A percentile compares a stretch with the other conserved stretches of the same genome.
Evolutionary conservation across 495 filamentous ascomycete species (phyloP).

Genomic region (Terfezia claveryi): DNA sequence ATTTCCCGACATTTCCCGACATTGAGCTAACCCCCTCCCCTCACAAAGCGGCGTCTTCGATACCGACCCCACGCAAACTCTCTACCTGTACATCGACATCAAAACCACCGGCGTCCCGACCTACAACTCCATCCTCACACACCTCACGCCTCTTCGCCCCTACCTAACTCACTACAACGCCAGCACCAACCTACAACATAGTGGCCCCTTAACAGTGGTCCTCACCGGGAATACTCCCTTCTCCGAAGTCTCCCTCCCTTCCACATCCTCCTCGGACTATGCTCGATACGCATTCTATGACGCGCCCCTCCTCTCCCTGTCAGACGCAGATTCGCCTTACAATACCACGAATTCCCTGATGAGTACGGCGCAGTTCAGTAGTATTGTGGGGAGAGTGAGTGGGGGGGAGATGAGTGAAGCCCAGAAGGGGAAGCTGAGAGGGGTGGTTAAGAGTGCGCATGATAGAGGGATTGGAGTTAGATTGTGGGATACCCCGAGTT

Average conservation of each 20-base stretch:
- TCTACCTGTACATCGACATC: slow-evolving; percentile 52
- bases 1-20: background rate
- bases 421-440: slow-evolving; percentile 39
- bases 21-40: background rate
- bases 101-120: slow-evolving; percentile 33
- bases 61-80: slow-evolving; percentile 32
- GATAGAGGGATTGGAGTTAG: slow-evolving; percentile 44
- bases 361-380: slow-evolving; percentile 19
- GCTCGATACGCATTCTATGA: slow-evolving; percentile 45
- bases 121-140: slow-evolving; percentile 34
- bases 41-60: slow-evolving; percentile 37
- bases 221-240: slow-evolving; percentile 62
- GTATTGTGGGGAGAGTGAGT: slow-evolving; percentile 27
- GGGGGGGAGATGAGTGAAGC: slow-evolving; percentile 21
- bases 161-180: slow-evolving; percentile 33
- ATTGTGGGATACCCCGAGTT: slow-evolving; percentile 60
- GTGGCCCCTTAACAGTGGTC: slow-evolving; percentile 51
- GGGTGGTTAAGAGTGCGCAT: slow-evolving; percentile 48
- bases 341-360: slow-evolving; percentile 19
- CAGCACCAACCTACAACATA: slow-evolving; percentile 21
- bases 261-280: slow-evolving; percentile 21
- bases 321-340: slow-evolving; percentile 27
- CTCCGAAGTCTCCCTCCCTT: slow-evolving; percentile 22
- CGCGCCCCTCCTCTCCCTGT: slow-evolving; percentile 39
- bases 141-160: slow-evolving; percentile 44